Conservation (phyloP, 2,329 filamentous ascomycete genomes). For the Fusarium sulawesiense region DNA sequence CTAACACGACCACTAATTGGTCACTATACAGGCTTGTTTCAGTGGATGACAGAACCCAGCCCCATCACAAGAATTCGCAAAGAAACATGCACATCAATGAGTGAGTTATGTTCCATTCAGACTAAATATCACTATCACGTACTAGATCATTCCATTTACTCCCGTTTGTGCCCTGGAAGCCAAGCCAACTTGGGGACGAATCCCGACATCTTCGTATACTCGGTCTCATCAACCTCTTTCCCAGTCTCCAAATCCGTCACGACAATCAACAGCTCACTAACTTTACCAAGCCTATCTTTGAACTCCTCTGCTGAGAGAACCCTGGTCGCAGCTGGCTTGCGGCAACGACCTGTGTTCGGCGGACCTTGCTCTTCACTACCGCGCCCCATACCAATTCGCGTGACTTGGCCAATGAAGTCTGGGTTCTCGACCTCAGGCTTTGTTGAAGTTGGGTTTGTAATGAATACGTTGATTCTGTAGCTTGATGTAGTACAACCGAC, state of each 20-base stretch:
- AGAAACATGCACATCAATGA: neutral
- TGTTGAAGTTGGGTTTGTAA: neutral
- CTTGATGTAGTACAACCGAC: neutral
- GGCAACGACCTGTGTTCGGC: neutral
- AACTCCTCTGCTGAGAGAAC: neutral
- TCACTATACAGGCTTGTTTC: accelerated
- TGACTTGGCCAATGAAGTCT: neutral
- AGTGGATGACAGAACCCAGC: neutral
- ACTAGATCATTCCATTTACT: neutral
- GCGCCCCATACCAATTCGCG: neutral
- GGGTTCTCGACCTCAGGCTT: neutral
- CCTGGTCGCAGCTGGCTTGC: neutral
- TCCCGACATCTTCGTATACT: neutral
- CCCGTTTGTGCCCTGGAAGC: neutral
- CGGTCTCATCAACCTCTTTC: neutral
- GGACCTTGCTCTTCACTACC: neutral
- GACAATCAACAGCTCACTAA: neutral
- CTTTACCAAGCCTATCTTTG: neutral
- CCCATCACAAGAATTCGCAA: neutral
- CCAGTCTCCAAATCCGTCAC: neutral
- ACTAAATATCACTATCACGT: neutral
- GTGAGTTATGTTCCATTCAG: neutral
- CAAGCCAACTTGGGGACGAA: neutral
- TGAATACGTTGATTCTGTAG: neutral
- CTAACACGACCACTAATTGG: neutral